These are phyloP conservation scores for Naumovozyma castellii DNA, from an alignment of 805 yeast species.

Conservation along the genomic window DNA sequence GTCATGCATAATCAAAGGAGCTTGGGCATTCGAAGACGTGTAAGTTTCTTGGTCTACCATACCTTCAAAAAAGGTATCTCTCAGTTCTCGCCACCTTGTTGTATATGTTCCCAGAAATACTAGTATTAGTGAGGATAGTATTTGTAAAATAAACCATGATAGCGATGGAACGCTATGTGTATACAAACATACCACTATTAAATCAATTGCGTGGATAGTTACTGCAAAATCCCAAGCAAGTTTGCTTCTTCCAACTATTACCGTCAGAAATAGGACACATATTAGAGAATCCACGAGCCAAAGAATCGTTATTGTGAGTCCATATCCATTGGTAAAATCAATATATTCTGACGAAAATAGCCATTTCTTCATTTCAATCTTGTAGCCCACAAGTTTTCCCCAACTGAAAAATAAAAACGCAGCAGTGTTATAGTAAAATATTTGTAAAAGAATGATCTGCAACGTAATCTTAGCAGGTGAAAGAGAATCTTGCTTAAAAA, in stretches of 20 bases:
- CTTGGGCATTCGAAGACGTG: constrained; percentile 15
- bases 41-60: constrained; percentile 38
- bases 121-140: constrained; percentile 55
- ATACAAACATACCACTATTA: constrained; percentile 57
- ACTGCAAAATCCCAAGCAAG: constrained; percentile 93
- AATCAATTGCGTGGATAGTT: constrained; percentile 79
- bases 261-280: constrained; percentile 73
- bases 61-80: constrained; percentile 84
- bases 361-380: constrained; percentile 51
- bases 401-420: constrained; percentile 52
- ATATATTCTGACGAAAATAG: constrained; percentile 74
- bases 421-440: constrained; percentile 71
- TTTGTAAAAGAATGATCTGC: constrained; percentile 72
- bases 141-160: constrained; percentile 80
- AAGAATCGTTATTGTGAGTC: constrained; percentile 58
- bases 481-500: constrained; percentile 34
- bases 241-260: constrained; percentile 86
- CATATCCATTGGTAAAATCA: constrained; percentile 67
- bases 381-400: constrained; percentile 61
- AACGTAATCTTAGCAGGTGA: constrained; percentile 52
- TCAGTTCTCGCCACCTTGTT: constrained; percentile 82
- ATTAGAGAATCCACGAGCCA: constrained; percentile 82
- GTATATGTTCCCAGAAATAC: constrained; percentile 81
- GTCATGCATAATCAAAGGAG: not conserved
- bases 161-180: constrained; percentile 62